A percentile compares a stretch with the other conserved stretches of the same genome.
Conservation (phyloP, 148 eudicot species). For the Bassia scoparia region DNA sequence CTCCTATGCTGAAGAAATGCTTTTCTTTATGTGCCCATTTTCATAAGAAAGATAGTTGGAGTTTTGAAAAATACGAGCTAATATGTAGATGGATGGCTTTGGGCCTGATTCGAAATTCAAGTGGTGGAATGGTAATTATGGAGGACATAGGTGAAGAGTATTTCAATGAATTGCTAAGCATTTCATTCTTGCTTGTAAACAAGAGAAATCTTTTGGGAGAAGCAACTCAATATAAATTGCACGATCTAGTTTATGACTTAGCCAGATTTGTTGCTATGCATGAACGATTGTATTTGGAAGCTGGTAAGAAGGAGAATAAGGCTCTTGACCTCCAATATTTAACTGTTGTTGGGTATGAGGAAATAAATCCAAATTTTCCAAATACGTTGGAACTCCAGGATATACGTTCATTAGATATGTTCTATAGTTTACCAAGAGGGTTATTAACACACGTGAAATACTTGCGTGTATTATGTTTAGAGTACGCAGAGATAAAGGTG, state of each 20-base stretch:
- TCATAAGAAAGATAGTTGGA: background rate
- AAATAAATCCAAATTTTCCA: background rate
- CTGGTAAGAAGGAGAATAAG: no score
- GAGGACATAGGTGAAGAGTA: background rate
- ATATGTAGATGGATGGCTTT: background rate
- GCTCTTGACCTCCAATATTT: background rate
- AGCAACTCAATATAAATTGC: background rate
- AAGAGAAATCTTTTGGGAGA: background rate
- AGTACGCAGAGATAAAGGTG: background rate
- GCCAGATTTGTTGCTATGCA: background rate
- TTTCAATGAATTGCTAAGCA: background rate
- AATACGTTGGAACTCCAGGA: background rate
- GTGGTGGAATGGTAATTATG: no score
- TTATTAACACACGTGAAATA: background rate
- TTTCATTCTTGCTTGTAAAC: background rate
- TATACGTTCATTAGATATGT: background rate
- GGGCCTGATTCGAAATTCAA: background rate
- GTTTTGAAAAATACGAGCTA: background rate
- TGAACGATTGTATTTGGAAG: background rate
- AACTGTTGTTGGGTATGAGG: background rate
- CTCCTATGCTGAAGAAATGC: constrained; percentile 1
- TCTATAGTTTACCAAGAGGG: background rate
- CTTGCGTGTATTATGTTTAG: background rate
- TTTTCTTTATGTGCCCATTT: background rate
- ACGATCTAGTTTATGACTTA: constrained; percentile 5